A percentile compares a stretch with the other conserved stretches of the same genome.
Conservation (phyloP, 257 asterid species). For the Penstemon newberryi region DNA sequence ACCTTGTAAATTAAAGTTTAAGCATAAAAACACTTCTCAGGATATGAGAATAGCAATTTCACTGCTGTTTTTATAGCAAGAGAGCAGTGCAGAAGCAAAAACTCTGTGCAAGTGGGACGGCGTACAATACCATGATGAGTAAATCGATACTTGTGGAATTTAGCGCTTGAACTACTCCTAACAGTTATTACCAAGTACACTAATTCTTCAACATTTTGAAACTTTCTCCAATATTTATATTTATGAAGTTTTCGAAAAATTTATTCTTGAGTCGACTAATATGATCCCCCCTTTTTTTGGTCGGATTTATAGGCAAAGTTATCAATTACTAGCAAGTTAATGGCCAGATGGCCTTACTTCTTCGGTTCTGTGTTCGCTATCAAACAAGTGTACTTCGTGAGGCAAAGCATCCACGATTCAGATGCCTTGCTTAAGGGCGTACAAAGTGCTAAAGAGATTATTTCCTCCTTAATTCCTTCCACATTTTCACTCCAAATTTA, state of each 20-base stretch:
- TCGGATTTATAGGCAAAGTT: not conserved
- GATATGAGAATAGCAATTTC: not conserved
- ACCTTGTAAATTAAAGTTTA: not conserved
- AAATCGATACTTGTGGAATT: not conserved
- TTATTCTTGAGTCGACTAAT: not conserved
- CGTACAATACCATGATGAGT: constrained; percentile 2
- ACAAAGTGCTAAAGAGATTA: constrained; percentile 17
- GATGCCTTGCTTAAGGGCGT: constrained; percentile 1
- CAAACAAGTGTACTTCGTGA: not conserved
- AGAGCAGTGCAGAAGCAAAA: constrained; percentile 7
- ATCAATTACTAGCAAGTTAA: not conserved
- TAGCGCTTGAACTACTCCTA: not conserved
- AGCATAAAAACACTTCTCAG: not conserved
- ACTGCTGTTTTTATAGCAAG: constrained; percentile 13
- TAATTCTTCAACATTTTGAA: not conserved
- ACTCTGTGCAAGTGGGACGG: not conserved
- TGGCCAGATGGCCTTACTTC: constrained; percentile 4
- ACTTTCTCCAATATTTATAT: constrained; percentile 1
- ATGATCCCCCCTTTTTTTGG: constrained; percentile 9
- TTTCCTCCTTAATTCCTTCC: not conserved
- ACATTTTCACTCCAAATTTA: not conserved
- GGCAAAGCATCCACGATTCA: constrained; percentile 2
- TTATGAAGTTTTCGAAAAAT: not conserved
- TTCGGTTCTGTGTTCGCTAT: not conserved
- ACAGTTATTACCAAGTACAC: not conserved